Evolutionary conservation across 108 stramenopile genomes (phyloP).

Genomic region (Nannochloropsis gaditana): DNA sequence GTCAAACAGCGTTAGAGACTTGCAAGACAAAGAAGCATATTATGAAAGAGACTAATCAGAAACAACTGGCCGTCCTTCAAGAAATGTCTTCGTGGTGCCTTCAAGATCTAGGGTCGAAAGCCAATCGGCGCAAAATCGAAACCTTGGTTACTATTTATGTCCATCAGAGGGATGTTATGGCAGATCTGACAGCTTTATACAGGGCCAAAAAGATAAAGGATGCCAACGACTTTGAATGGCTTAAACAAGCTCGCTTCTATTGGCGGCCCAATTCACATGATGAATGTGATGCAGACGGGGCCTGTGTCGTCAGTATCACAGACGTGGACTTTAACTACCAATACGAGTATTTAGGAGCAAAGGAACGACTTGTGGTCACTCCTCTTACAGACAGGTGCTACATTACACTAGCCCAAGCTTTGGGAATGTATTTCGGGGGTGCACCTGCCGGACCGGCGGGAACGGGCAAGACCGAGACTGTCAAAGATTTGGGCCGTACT

Average conservation of each 20-base stretch:
- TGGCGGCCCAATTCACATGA: slow-evolving; percentile 72
- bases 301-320: slow-evolving; percentile 70
- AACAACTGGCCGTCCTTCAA: slow-evolving; percentile 62
- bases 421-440: slow-evolving; percentile 84
- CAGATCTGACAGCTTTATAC: slow-evolving; percentile 62
- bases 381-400: slow-evolving; percentile 85
- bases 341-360: slow-evolving; percentile 84
- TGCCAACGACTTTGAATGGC: slow-evolving; percentile 84
- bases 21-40: slow-evolving; percentile 68
- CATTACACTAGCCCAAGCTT: slow-evolving; percentile 84
- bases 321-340: slow-evolving; percentile 85
- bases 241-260: slow-evolving; percentile 82
- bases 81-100: slow-evolving; percentile 81
- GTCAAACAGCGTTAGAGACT: slow-evolving; percentile 68
- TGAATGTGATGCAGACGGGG: slow-evolving; percentile 67
- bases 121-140: slow-evolving; percentile 80
- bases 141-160: slow-evolving; percentile 84
- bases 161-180: slow-evolving; percentile 76
- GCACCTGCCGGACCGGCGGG: slow-evolving; percentile 88
- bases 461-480: slow-evolving; percentile 65
- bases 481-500: slow-evolving; percentile 70
- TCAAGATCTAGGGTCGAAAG: slow-evolving; percentile 70
- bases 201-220: slow-evolving; percentile 66
- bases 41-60: slow-evolving; percentile 70
- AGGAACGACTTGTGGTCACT: slow-evolving; percentile 83